Base-by-base conservation (phyloP, 352 stramenopile genomes). In the Pythium phragmitis region DNA sequence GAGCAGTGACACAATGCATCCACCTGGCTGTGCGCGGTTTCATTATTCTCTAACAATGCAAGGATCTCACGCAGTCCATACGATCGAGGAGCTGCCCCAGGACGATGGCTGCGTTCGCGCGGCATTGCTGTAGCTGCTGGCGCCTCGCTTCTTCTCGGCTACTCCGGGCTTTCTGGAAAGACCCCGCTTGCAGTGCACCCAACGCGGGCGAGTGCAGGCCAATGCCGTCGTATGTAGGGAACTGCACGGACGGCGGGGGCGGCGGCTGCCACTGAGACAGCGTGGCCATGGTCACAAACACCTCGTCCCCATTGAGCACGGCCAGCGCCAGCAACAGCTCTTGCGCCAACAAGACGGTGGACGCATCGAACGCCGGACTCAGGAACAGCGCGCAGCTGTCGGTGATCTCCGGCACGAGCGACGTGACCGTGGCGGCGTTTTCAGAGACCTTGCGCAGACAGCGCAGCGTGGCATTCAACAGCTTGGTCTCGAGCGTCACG, bases 241-340 rank as follows among this genome's bases (percentile, higher is more conserved):
- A 89, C 19, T 70, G 70, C 6, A 69, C 16, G 19, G 70, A 79
- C 2, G 81, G 80, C 12, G 82, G 76, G 4, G 60, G 14, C n/a
- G 70, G 76, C 2, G 82, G 82, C 7, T 71, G 52, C 85, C 85
- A 94, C 39, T 77, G 51, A 0, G 74, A 72, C 13, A 88, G 62
- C 43, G 73, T 54, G 13, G 78, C 83, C 47, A 92, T 36, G 1
- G 70, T 67, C 41, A 75, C 83, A 53, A 94, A 91, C 7, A 92
- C 82, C 62, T 91, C 78, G 50, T 94, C 83, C 50, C 80, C 72
- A 42, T 94, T 94, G 13, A 91, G 61, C 13, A 67, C 52, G 7
- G 67, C 75, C 4, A 94, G 62, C 17, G 71, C 68, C 23, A 57
- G 42, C 36, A 92, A 81, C 7, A 91, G 58, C 8, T 75, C 57